Conservation (phyloP, 495 filamentous ascomycete genomes). For the Hypoxylon rickii region DNA sequence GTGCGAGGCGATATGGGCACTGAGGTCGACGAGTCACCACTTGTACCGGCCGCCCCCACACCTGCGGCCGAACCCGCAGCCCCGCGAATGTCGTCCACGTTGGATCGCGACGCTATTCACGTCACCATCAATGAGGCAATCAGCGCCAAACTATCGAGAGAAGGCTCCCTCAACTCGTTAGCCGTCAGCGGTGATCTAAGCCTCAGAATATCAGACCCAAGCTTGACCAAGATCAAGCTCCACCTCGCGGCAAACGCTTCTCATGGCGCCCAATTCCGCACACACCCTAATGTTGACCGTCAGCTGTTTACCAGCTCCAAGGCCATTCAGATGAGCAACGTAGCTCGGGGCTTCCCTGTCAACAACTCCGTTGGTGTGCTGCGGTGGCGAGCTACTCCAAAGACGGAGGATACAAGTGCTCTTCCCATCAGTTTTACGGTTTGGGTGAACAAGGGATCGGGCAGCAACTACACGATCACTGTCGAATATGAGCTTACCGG, state of each 20-base stretch:
- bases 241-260: constrained; percentile 73
- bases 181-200: constrained; percentile 89
- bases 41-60: constrained; percentile 70
- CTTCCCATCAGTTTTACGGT: constrained; percentile 93
- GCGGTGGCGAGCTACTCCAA: constrained; percentile 80
- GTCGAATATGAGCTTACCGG: constrained; percentile 92
- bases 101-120: constrained; percentile 80
- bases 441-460: constrained; percentile 87
- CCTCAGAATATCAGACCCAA: constrained; percentile 82
- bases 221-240: constrained; percentile 86
- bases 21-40: constrained; percentile 73
- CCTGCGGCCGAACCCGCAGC: constrained; percentile 60
- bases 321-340: constrained; percentile 82
- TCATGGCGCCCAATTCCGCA: constrained; percentile 83
- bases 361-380: constrained; percentile 89
- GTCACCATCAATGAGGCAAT: constrained; percentile 86
- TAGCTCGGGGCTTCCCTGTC: constrained; percentile 81
- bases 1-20: constrained; percentile 87
- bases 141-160: constrained; percentile 81
- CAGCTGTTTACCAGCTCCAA: constrained; percentile 76
- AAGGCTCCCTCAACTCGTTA: constrained; percentile 81
- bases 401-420: constrained; percentile 70
- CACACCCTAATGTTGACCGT: constrained; percentile 94
- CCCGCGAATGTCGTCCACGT: constrained; percentile 64
- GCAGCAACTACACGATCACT: constrained; percentile 79